Evolutionary conservation across 2,329 filamentous ascomycete genomes (phyloP).

Genomic region (Mariannaea elegans): DNA sequence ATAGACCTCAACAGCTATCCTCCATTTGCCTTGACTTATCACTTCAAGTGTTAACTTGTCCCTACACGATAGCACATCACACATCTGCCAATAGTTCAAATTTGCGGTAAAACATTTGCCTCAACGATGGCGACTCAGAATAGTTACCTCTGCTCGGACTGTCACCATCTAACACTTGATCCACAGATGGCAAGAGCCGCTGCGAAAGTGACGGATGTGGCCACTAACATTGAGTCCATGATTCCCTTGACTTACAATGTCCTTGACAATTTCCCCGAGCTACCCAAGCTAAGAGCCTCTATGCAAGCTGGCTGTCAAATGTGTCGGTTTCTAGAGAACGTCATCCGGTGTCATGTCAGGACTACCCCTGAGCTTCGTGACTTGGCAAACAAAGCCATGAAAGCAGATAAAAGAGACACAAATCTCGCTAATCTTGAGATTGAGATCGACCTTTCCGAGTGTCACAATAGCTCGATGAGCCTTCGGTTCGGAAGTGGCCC

Average conservation of each 20-base stretch:
- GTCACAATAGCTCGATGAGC: neutral
- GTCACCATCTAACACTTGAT: too few species aligned
- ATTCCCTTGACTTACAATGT: neutral
- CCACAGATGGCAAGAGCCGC: too few species aligned
- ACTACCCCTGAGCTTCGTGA: neutral
- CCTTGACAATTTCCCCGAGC: neutral
- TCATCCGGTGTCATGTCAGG: neutral
- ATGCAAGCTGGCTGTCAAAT: neutral
- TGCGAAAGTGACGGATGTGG: neutral
- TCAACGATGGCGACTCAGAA: too few species aligned
- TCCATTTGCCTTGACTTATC: too few species aligned
- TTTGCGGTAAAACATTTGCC: too few species aligned
- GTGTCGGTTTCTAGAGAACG: neutral
- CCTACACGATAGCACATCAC: too few species aligned
- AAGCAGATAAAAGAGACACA: neutral
- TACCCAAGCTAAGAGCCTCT: neutral
- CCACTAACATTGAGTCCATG: neutral
- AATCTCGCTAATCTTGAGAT: neutral
- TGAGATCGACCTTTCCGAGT: neutral
- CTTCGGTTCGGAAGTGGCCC: neutral
- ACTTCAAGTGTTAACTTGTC: too few species aligned
- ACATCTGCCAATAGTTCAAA: too few species aligned
- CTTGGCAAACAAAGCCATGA: neutral
- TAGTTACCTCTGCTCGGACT: too few species aligned
- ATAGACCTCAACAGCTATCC: too few species aligned